Conservation (phyloP, 345 rosid species). For the Corchorus capsularis region DNA sequence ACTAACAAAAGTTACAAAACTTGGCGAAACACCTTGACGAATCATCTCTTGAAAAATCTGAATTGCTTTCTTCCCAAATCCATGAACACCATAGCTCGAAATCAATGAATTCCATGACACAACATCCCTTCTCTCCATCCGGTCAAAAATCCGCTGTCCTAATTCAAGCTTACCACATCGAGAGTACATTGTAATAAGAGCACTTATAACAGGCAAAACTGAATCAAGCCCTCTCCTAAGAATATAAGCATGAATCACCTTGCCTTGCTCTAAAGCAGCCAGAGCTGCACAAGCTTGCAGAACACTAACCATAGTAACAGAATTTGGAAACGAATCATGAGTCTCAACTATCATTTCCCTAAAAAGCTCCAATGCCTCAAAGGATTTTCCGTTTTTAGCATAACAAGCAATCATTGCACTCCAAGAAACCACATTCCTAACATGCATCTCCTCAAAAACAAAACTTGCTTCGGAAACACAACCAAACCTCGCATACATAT, state of each 20-base stretch:
- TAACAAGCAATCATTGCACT: constrained; percentile 89
- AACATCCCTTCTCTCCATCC: constrained; percentile 66
- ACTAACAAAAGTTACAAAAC: constrained; percentile 64
- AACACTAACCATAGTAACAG: constrained; percentile 87
- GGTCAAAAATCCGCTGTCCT: constrained; percentile 69
- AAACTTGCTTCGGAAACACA: constrained; percentile 52
- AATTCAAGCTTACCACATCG: constrained; percentile 75
- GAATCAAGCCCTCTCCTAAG: constrained; percentile 77
- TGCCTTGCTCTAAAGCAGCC: constrained; percentile 84
- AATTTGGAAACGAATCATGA: constrained; percentile 54
- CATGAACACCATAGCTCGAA: constrained; percentile 81
- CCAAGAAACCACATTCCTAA: constrained; percentile 85
- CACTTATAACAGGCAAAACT: constrained; percentile 74
- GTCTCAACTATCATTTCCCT: constrained; percentile 59
- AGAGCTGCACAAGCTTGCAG: constrained; percentile 93
- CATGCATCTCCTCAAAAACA: constrained; percentile 61
- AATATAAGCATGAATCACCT: constrained; percentile 73
- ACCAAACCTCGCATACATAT: constrained; percentile 84
- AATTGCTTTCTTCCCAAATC: constrained; percentile 72
- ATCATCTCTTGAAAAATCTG: constrained; percentile 71
- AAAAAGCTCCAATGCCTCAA: constrained; percentile 69
- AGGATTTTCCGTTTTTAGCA: constrained; percentile 63
- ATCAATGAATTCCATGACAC: constrained; percentile 90
- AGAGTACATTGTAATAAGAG: constrained; percentile 77
- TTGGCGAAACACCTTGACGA: constrained; percentile 52